These are phyloP conservation scores for Fusarium pseudocircinatum DNA, from an alignment of 2,329 filamentous ascomycete species.

Conservation along the genomic window DNA sequence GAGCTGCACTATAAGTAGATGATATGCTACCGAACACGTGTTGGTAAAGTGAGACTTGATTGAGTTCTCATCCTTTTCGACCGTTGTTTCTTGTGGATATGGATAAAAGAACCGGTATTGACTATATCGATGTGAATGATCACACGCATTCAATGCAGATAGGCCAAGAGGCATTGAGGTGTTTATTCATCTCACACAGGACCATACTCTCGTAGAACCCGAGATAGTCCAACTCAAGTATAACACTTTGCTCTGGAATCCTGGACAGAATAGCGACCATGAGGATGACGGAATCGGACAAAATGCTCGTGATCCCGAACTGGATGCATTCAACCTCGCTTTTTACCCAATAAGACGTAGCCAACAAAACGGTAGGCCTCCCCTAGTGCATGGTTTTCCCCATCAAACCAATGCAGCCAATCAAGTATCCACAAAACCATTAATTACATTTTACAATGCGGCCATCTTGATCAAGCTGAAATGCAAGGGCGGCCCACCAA, in stretches of 20 bases:
- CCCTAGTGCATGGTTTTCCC: constrained; percentile 21
- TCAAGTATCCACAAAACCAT: background rate
- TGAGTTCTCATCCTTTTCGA: too few species aligned
- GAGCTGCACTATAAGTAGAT: background rate
- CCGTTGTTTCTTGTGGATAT: too few species aligned
- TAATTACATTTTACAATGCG: background rate
- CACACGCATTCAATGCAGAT: background rate
- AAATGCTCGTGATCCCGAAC: background rate
- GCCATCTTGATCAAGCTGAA: background rate
- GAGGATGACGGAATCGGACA: background rate
- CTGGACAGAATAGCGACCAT: background rate
- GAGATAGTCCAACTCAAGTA: background rate
- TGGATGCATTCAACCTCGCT: constrained; percentile 9
- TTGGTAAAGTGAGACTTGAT: background rate
- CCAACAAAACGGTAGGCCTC: constrained; percentile 23
- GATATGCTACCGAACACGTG: background rate
- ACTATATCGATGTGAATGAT: background rate
- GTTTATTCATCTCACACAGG: background rate
- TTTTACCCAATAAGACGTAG: constrained; percentile 11
- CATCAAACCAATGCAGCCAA: constrained; percentile 6
- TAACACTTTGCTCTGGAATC: background rate
- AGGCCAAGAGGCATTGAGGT: background rate
- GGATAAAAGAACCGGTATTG: background rate
- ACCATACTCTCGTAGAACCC: background rate
- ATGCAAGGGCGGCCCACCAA: background rate